These are phyloP conservation scores for Candida pini DNA, from an alignment of 805 yeast species.

Conservation along the genomic window DNA sequence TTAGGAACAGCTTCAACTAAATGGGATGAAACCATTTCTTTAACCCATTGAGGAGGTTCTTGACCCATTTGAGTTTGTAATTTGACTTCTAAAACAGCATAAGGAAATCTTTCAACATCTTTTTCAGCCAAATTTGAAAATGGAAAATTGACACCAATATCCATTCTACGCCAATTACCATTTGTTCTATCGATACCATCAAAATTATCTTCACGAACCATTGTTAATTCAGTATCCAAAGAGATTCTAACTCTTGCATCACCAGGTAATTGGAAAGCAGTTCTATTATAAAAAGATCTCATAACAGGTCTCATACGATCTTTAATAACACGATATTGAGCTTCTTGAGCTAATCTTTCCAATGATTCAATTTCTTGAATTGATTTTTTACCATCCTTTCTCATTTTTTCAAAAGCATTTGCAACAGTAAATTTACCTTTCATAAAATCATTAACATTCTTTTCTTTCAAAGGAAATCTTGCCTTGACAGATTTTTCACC, in stretches of 20 bases:
- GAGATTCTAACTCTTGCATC: constrained; percentile 99
- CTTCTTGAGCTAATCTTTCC: constrained; percentile 89
- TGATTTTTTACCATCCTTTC: constrained; percentile 88
- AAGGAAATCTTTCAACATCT: constrained; percentile 92
- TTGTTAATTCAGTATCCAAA: constrained; percentile 91
- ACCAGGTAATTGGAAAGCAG: constrained; percentile 98
- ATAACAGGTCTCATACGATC: constrained; percentile 87
- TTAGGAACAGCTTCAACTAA: constrained; percentile 98
- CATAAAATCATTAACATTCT: constrained; percentile 79
- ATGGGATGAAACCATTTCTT: constrained; percentile 86
- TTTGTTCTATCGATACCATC: constrained; percentile 89
- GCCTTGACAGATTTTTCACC: constrained; percentile 99
- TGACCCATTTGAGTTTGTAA: constrained; percentile 97
- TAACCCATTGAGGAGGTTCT: constrained; percentile 98
- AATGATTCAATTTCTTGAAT: constrained; percentile 82
- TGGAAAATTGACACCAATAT: constrained; percentile 97
- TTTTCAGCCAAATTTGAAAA: constrained; percentile 76
- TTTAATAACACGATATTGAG: constrained; percentile 83
- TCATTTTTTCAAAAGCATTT: constrained; percentile 86
- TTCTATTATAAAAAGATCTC: constrained; percentile 94
- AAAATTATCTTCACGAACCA: constrained; percentile 96
- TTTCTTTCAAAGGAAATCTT: constrained; percentile 87
- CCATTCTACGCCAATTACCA: constrained; percentile 97
- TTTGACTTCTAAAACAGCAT: constrained; percentile 96
- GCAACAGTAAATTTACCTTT: constrained; percentile 79